Evolutionary conservation across 139 green algal species (phyloP).

Genomic region (Closterium sp.): DNA sequence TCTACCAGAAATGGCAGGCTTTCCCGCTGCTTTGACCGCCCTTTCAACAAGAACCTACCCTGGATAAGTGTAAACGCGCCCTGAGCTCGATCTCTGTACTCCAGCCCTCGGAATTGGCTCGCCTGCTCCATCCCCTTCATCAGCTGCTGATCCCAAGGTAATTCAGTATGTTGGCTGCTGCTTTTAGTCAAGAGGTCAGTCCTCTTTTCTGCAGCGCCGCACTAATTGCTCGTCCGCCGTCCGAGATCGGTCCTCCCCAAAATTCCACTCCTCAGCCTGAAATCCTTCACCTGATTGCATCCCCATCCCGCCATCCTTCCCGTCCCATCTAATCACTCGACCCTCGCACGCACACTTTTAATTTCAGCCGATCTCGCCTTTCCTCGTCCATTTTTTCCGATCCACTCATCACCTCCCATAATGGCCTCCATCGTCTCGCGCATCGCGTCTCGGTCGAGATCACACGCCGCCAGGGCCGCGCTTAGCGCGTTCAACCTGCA

Average conservation of each 20-base stretch:
- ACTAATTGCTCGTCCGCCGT: neutral
- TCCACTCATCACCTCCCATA: constrained; percentile 5
- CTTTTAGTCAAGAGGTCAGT: no score
- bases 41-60: no score
- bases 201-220: neutral
- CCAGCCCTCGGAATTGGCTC: neutral
- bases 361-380: neutral
- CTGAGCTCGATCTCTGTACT: neutral
- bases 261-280: neutral
- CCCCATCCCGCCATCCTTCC: neutral
- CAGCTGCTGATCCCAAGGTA: neutral
- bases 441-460: neutral
- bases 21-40: no score
- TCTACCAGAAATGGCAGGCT: no score
- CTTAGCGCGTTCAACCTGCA: neutral
- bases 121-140: neutral
- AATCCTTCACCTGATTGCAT: neutral
- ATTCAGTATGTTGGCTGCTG: no score
- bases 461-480: neutral
- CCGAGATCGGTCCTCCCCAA: no score
- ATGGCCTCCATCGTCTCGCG: neutral
- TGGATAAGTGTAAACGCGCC: neutral
- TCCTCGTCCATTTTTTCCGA: constrained; percentile 9
- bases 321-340: neutral
- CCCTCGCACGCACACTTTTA: neutral